These are phyloP conservation scores for Naganishia friedmannii DNA, from an alignment of 768 basidiomycete genomes.

Conservation along the genomic window DNA sequence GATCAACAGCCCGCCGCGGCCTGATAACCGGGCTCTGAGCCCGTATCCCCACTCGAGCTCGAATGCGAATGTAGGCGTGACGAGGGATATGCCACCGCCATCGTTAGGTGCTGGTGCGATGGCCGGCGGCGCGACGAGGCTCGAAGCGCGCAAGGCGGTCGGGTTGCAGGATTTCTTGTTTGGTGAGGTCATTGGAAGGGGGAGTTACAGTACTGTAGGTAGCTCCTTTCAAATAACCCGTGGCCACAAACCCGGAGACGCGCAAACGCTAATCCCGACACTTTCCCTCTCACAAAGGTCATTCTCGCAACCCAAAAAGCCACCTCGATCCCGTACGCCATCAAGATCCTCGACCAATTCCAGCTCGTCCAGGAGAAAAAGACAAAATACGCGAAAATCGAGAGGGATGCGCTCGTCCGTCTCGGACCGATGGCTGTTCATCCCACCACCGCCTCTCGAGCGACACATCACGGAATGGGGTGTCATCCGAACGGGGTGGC, in stretches of 20 bases:
- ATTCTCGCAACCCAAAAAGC: constrained; percentile 36
- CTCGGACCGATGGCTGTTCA: constrained; percentile 38
- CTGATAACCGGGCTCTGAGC: no score
- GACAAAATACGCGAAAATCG: constrained; percentile 52
- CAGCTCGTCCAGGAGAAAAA: constrained; percentile 53
- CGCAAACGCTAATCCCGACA: background rate
- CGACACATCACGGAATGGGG: background rate
- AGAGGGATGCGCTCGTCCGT: constrained; percentile 50
- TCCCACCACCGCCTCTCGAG: background rate
- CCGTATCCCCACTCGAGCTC: no score
- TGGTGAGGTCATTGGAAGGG: constrained; percentile 51
- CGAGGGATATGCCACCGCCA: no score
- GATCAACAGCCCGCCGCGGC: no score
- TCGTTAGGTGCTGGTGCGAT: no score
- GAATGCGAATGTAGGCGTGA: no score
- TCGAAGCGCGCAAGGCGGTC: constrained; percentile 27
- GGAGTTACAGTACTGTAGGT: constrained; percentile 52
- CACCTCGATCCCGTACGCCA: constrained; percentile 45
- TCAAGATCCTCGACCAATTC: constrained; percentile 53
- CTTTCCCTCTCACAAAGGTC: constrained; percentile 31
- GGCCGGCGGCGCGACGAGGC: constrained; percentile 29
- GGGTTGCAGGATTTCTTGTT: constrained; percentile 48
- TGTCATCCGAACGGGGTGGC: constrained; percentile 17
- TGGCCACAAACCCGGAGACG: no score
- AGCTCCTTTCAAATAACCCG: no score